Conservation (phyloP, 2,329 filamentous ascomycete species). For the Fusarium nisikadoi region DNA sequence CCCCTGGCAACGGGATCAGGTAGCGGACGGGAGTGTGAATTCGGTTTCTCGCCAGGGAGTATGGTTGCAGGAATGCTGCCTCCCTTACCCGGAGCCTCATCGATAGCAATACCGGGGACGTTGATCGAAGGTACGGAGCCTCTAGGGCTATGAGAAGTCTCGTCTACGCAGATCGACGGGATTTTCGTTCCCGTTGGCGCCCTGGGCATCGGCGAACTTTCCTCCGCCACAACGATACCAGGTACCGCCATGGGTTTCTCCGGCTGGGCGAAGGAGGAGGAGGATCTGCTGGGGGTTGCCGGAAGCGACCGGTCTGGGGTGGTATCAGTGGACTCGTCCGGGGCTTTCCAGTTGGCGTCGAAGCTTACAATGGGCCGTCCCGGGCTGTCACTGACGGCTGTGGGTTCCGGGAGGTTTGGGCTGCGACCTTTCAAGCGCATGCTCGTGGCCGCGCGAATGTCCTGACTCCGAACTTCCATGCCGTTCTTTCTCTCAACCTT, state of each 20-base stretch:
- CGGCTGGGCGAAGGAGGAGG: constrained; percentile 43
- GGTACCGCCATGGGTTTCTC: constrained; percentile 57
- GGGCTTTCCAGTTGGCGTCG: constrained; percentile 82
- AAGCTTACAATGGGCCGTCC: constrained; percentile 98
- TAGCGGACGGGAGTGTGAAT: constrained; percentile 48
- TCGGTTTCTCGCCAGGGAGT: constrained; percentile 55
- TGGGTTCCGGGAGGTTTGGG: constrained; percentile 85
- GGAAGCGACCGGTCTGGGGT: constrained; percentile 56
- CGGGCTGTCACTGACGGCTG: constrained; percentile 88
- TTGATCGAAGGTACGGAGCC: constrained; percentile 51
- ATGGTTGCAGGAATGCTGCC: constrained; percentile 57
- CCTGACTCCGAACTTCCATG: constrained; percentile 84
- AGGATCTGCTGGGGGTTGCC: constrained; percentile 42
- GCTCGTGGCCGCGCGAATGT: constrained; percentile 90
- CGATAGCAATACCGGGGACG: constrained; percentile 63
- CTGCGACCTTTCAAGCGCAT: constrained; percentile 90
- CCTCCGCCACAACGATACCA: constrained; percentile 66
- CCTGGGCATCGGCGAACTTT: constrained; percentile 50
- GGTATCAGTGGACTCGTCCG: constrained; percentile 76
- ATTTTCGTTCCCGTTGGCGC: constrained; percentile 45
- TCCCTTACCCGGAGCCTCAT: constrained; percentile 43
- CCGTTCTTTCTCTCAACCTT: constrained; percentile 75
- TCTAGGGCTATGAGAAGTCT: constrained; percentile 37
- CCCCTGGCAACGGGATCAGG: constrained; percentile 57
- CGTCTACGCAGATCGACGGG: constrained; percentile 52